Conservation (phyloP, 371 early-diverging fungal species). For the Capillidium heterosporum region DNA sequence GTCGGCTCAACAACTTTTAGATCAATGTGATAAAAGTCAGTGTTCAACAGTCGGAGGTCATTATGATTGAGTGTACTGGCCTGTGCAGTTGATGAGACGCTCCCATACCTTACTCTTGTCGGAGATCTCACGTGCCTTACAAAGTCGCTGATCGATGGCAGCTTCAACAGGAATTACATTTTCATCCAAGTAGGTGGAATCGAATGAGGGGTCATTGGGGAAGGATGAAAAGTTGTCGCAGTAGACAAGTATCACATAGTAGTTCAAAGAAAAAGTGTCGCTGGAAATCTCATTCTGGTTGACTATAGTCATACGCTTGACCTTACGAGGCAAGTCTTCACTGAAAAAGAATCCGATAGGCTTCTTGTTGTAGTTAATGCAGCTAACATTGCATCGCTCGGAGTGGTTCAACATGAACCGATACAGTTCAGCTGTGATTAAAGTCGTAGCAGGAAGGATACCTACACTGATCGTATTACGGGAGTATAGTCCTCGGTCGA, state of each 20-base stretch:
- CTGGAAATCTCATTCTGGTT: neutral
- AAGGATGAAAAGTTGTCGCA: neutral
- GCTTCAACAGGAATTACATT: neutral
- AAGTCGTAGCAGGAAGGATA: neutral
- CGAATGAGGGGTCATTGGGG: neutral
- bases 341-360: slow-evolving; percentile 3
- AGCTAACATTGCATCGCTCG: neutral
- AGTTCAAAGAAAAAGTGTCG: neutral
- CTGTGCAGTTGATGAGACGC: neutral
- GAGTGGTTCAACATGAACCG: neutral
- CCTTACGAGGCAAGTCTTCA: neutral
- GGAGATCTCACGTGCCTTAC: neutral
- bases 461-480: neutral
- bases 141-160: neutral
- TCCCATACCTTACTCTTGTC: neutral
- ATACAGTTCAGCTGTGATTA: neutral
- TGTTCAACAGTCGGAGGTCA: neutral
- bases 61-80: neutral
- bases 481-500: neutral
- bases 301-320: neutral
- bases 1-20: neutral
- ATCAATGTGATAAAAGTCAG: slow-evolving; percentile 1
- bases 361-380: neutral
- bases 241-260: neutral
- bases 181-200: neutral